phyloP scores from a whole-genome alignment of 164 flowering plant species.

The Piper betle region DNA sequence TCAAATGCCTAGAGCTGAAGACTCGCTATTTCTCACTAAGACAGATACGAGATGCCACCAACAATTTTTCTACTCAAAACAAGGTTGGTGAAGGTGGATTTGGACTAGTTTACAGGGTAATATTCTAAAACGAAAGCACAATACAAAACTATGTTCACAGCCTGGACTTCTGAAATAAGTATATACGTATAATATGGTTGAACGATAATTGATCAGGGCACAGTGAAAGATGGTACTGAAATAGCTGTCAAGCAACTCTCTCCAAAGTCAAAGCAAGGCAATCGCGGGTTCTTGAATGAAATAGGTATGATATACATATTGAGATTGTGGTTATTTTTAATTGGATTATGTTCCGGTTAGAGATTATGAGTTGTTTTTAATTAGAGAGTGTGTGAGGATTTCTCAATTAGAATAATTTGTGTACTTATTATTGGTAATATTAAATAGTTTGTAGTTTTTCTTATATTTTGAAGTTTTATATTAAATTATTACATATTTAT shows the following conservation, averaged over 20 bases:
- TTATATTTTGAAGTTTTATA: no score
- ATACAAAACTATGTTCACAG: no score
- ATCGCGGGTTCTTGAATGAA: conserved; percentile 57
- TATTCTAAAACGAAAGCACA: background rate
- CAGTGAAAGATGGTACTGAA: conserved; percentile 34
- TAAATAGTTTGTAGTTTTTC: no score
- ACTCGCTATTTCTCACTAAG: background rate
- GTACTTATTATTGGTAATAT: no score
- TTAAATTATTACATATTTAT: no score
- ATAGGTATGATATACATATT: conserved; percentile 57
- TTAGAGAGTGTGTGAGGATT: no score
- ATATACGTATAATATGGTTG: no score
- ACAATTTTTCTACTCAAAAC: background rate
- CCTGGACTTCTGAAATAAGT: no score
- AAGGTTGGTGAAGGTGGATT: conserved; percentile 2
- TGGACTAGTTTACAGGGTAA: conserved; percentile 1
- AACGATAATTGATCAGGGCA: conserved; percentile 5
- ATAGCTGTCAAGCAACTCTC: conserved; percentile 65
- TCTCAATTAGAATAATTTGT: no score
- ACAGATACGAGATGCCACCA: background rate
- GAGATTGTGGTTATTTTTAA: no score
- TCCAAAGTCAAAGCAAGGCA: conserved; percentile 51
- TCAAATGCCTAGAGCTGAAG: conserved; percentile 1
- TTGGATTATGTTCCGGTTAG: no score
- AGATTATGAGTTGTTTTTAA: no score